These are phyloP conservation scores for Tetraselmis chui DNA, from an alignment of 139 green algal genomes.

Conservation along the genomic window DNA sequence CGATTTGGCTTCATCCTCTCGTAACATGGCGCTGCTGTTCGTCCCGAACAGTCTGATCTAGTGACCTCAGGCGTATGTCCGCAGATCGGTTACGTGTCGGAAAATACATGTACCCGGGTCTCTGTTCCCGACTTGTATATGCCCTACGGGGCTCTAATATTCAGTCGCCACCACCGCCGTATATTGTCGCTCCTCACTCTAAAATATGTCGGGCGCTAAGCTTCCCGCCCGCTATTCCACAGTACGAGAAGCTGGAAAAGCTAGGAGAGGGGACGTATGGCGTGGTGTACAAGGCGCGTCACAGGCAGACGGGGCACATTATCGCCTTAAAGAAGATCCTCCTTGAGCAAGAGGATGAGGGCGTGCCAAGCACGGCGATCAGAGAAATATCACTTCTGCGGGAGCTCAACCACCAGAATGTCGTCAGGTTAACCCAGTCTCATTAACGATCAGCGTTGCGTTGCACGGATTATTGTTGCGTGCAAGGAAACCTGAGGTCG, in stretches of 20 bases:
- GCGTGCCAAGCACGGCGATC: slow-evolving; percentile 73
- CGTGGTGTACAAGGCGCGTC: slow-evolving; percentile 88
- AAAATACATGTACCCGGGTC: background rate
- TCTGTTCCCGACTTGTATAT: background rate
- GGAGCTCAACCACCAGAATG: slow-evolving; percentile 45
- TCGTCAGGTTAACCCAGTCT: slow-evolving; percentile 26
- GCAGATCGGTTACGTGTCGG: background rate
- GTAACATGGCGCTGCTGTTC: too few species aligned
- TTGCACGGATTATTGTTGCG: slow-evolving; percentile 38
- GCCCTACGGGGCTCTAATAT: background rate
- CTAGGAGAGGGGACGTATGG: slow-evolving; percentile 97
- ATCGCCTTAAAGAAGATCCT: slow-evolving; percentile 94
- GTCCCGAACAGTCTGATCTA: background rate
- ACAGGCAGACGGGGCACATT: slow-evolving; percentile 55
- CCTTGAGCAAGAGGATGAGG: slow-evolving; percentile 74
- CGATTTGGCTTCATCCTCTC: too few species aligned
- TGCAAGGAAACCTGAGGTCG: background rate
- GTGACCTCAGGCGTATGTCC: background rate
- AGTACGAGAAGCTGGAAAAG: slow-evolving; percentile 88
- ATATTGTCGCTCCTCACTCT: background rate
- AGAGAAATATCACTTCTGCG: slow-evolving; percentile 74
- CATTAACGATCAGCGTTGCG: slow-evolving; percentile 44
- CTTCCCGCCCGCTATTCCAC: background rate
- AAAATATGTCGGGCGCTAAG: too few species aligned
- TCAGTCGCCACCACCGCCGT: background rate